Evolutionary conservation across 169 alveolate species (phyloP).

Genomic region (Eimeria brunetti): DNA sequence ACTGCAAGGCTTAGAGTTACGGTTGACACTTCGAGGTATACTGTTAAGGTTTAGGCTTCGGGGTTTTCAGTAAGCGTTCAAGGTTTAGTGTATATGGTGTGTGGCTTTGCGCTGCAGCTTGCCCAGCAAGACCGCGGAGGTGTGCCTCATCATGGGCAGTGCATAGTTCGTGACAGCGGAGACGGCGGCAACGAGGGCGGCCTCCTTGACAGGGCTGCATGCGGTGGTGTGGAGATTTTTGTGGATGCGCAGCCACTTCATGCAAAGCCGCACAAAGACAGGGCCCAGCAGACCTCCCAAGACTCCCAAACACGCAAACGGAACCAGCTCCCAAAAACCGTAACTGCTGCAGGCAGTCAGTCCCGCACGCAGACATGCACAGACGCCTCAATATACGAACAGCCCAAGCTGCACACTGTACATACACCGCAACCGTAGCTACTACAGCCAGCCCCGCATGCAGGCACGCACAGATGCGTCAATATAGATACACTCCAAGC

Average conservation of each 20-base stretch:
- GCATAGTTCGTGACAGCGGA: slow-evolving; percentile 57
- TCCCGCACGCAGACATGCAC: background rate
- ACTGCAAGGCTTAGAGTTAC: background rate
- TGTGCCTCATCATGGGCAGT: slow-evolving; percentile 70
- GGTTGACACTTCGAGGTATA: background rate
- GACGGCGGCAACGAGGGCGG: slow-evolving; percentile 52
- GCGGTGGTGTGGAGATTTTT: background rate
- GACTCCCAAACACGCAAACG: slow-evolving; percentile 77
- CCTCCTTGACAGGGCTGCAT: slow-evolving; percentile 62
- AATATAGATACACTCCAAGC: background rate
- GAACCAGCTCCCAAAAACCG: slow-evolving; percentile 64
- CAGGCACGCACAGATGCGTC: background rate
- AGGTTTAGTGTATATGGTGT: too few relatives aligned
- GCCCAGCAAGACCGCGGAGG: slow-evolving; percentile 72
- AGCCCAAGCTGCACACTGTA: background rate
- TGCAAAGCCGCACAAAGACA: slow-evolving; percentile 71
- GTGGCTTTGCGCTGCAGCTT: background rate
- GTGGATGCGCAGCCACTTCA: slow-evolving; percentile 60
- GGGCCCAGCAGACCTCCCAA: slow-evolving; percentile 83
- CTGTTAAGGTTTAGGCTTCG: background rate
- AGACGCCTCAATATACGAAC: background rate
- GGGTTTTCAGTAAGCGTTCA: background rate
- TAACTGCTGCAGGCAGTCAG: slow-evolving; percentile 31
- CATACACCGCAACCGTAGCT: background rate
- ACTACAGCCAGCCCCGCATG: background rate